These are phyloP conservation scores for Ochetophila trinervis DNA, from an alignment of 306 rosid genomes.

Conservation along the genomic window DNA sequence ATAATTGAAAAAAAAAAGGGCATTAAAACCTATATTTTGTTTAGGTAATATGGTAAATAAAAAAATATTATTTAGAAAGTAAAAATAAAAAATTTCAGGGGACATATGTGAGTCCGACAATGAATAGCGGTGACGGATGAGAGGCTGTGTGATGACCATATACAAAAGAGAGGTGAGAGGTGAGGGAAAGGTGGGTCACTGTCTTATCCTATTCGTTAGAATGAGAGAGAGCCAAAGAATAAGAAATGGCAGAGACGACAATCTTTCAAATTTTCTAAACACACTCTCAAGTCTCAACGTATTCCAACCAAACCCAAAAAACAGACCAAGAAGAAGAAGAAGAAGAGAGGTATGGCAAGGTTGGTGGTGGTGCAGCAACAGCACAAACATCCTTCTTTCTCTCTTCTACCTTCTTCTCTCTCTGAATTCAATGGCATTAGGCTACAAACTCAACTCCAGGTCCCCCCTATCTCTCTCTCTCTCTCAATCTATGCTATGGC, in stretches of 20 bases:
- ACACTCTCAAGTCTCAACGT: constrained; percentile 23
- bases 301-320: constrained; percentile 8
- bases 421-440: constrained; percentile 80
- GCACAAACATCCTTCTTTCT: constrained; percentile 59
- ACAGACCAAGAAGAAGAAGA: constrained; percentile 8
- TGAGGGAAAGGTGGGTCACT: constrained; percentile 42
- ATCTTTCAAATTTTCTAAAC: constrained; percentile 19
- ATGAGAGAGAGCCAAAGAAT: constrained; percentile 31
- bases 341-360: constrained; percentile 57
- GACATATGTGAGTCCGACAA: no score
- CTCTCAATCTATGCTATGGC: neutral
- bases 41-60: no score
- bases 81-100: no score
- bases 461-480: constrained; percentile 20
- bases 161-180: constrained; percentile 18
- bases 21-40: no score
- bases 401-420: constrained; percentile 82
- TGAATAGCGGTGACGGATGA: constrained; percentile 19
- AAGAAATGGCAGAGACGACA: constrained; percentile 17
- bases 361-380: constrained; percentile 61
- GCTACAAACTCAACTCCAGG: constrained; percentile 75
- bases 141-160: constrained; percentile 34
- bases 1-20: no score
- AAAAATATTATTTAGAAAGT: no score
- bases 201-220: constrained; percentile 63